Conservation (phyloP, 495 filamentous ascomycete species). For the Glonium stellatum region DNA sequence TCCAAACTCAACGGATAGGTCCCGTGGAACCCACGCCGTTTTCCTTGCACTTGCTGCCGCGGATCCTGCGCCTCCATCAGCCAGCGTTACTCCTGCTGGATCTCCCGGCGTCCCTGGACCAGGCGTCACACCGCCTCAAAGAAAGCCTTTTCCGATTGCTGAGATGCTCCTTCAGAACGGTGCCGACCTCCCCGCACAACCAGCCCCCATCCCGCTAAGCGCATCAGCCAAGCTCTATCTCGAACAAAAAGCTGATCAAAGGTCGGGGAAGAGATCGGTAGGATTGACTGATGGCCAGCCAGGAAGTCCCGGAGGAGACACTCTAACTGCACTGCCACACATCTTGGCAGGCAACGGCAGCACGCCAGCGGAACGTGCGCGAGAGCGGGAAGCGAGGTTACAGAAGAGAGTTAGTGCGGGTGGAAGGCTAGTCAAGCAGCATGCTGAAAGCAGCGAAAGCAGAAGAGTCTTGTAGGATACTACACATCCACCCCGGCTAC, state of each 20-base stretch:
- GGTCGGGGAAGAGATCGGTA: conserved; percentile 21
- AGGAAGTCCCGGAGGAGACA: conserved; percentile 22
- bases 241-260: conserved; percentile 60
- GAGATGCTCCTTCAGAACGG: conserved; percentile 93
- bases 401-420: conserved; percentile 31
- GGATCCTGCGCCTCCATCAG: conserved; percentile 70
- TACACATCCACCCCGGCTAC: no score
- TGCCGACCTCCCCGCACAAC: conserved; percentile 68
- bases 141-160: conserved; percentile 71
- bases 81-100: conserved; percentile 37
- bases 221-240: conserved; percentile 72
- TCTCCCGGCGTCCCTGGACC: conserved; percentile 33
- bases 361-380: conserved; percentile 25
- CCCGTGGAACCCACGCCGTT: conserved; percentile 76
- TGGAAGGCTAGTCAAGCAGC: conserved; percentile 26
- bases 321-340: conserved; percentile 27
- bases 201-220: conserved; percentile 71
- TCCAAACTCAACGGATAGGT: conserved; percentile 80
- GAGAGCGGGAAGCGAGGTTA: conserved; percentile 28
- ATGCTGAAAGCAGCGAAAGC: conserved; percentile 17
- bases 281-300: conserved; percentile 2
- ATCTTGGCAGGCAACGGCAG: conserved; percentile 30
- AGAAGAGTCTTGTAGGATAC: conserved; percentile 16
- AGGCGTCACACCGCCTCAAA: conserved; percentile 33
- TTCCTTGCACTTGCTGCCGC: conserved; percentile 92